Percentiles rank a stretch among this genome's conserved stretches.
Conservation (phyloP, 1,139 yeast genomes). For the Kazachstania sp. region DNA sequence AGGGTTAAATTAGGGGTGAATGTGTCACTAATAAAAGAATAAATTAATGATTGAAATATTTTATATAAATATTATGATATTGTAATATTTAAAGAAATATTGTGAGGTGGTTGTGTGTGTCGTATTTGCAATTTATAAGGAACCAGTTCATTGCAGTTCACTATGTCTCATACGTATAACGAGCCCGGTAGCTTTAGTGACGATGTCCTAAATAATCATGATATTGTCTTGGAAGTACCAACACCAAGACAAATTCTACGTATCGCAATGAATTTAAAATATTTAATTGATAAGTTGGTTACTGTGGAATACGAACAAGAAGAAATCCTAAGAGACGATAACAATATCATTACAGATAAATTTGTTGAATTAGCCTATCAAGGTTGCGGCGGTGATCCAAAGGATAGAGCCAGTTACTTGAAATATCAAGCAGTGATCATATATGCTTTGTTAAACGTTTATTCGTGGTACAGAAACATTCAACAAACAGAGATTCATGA, state of each 20-base stretch:
- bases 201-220: background rate
- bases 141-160: too few relatives aligned
- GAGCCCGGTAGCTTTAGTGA: too few relatives aligned
- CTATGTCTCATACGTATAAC: too few relatives aligned
- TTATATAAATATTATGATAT: too few relatives aligned
- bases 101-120: too few relatives aligned
- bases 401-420: conserved; percentile 49
- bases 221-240: conserved; percentile 33
- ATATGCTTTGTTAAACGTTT: conserved; percentile 65
- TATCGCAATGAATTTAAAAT: conserved; percentile 65
- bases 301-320: conserved; percentile 51
- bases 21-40: too few relatives aligned
- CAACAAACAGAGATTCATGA: conserved; percentile 57
- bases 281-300: conserved; percentile 59
- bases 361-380: conserved; percentile 53
- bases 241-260: conserved; percentile 63
- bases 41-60: too few relatives aligned
- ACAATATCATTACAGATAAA: conserved; percentile 51
- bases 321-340: conserved; percentile 48
- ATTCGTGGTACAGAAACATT: conserved; percentile 66
- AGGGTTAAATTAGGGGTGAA: background rate
- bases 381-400: conserved; percentile 78
- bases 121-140: too few relatives aligned
- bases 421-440: conserved; percentile 61
- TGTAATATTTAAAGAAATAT: too few relatives aligned